Evolutionary conservation across 1,139 yeast genomes (phyloP).

Genomic region (Candida pseudoviswanathii): DNA sequence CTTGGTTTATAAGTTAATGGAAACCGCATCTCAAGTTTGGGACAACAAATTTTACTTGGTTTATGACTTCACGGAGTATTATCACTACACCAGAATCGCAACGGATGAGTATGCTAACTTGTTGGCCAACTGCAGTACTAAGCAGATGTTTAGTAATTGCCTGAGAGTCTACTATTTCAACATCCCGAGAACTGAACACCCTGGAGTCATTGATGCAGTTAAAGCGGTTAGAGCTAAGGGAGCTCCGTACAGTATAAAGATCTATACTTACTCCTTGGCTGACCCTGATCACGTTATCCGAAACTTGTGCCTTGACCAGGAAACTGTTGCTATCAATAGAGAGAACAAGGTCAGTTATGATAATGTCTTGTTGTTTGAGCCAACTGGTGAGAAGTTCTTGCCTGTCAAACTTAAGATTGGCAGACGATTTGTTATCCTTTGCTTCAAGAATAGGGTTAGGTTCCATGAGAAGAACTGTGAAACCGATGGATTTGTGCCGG

Average conservation of each 20-base stretch:
- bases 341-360: conserved; percentile 67
- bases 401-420: conserved; percentile 73
- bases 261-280: conserved; percentile 43
- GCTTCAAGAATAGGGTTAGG: conserved; percentile 31
- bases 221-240: conserved; percentile 20
- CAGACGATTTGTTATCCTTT: conserved; percentile 64
- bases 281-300: conserved; percentile 53
- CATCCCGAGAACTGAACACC: conserved; percentile 49
- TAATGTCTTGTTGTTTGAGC: conserved; percentile 56
- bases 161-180: conserved; percentile 61
- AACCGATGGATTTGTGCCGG: conserved; percentile 45
- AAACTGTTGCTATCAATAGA: conserved; percentile 36
- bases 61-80: conserved; percentile 69
- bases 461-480: conserved; percentile 25
- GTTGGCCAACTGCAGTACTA: conserved; percentile 46
- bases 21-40: conserved; percentile 75
- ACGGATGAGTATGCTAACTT: conserved; percentile 32
- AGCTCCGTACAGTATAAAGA: conserved; percentile 20
- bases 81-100: conserved; percentile 17
- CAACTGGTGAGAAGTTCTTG: conserved; percentile 24
- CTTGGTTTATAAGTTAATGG: conserved; percentile 63
- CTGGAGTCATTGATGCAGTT: conserved; percentile 31
- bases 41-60: conserved; percentile 64
- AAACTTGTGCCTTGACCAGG: conserved; percentile 50
- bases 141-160: conserved; percentile 56